Base-by-base conservation (phyloP, 331 rosid genomes). In the Cydonia oblonga region DNA sequence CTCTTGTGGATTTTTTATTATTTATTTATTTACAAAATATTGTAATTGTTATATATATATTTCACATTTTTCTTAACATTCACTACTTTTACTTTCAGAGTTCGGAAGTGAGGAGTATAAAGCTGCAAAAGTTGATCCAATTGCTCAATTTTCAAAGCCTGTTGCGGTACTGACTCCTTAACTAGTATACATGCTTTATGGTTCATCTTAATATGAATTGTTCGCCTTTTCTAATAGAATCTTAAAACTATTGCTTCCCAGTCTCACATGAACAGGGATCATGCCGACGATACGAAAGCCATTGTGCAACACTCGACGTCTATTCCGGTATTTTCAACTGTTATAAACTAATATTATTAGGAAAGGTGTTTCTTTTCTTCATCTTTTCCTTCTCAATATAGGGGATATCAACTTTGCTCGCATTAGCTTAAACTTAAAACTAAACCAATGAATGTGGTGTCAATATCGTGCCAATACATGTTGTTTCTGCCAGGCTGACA, bases 211-310 rank as follows among this genome's bases (percentile, higher is more conserved):
- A 65, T 67, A 75, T 29, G 40, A 9, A 8, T 64, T 46, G 26
- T 44, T 68, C 68, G 26, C 56, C 24, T 30, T 42, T 75, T 79
- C 66, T 66, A 58, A 75, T 63, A 24, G 79, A 65, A 77, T 74
- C n/a, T 26, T 14, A 19, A 54, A 59, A 71, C 24, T 65, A n/a
- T 75, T 67, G n/a, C 77, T 60, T 83, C 75, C 73, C 72, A 95
- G 98, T 88, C 97, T 76, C 98, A 95, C 81, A 91, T 95, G 98
- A 95, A 95, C 85, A 87, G 81, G 84, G 98, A 95, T 82, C 98
- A 95, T 75, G 84, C 85, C 74, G 97, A 89, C 58, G 98, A 95
- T 83, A 93, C 97, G 66, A 93, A 86, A 79, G 87, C 66, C 77
- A 93, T 93, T 46, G 98, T 93, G 78, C 88, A 84, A 83, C 91